Base-by-base conservation (phyloP, 164 flowering plant species). In the Annona squamosa region DNA sequence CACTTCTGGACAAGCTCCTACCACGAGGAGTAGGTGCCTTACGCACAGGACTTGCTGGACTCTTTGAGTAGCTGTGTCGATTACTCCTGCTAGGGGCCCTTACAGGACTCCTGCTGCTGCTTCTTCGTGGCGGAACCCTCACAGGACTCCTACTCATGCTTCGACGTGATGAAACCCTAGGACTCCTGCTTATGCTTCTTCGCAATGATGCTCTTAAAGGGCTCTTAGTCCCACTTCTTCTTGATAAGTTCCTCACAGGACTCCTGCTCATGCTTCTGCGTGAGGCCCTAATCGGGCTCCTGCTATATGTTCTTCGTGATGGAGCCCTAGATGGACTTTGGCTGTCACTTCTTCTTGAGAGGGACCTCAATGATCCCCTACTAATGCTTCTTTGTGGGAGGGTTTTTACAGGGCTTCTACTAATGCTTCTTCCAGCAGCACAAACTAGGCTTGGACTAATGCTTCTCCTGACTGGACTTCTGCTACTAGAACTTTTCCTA, bases 1-100 rank as follows among this genome's bases (percentile, higher is more conserved):
- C 84, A 79, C 99, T 95, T 84, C 94, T 90, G 18, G 98, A 94
- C 71, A 80, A 73, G 77, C 94, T 93, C 77, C 90, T 85, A 18
- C 80, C 81, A 69, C 88, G 89, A 63, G 80, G 86, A 69, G 92
- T 91, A 26, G 95, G 88, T 59, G 82, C 90, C 79, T 86, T 81
- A 5, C 88, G 91, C 56, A 67, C 80, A 48, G 87, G 86, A 69
- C 86, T 86, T 44, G 67, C 84, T 52, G 88, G 92, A 70, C 93
- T 87, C 77, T 83, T 86, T 3, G 96, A 89, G 72, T 81, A 85
- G 82, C 96, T 91, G 46, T 85, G 86, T 9, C 89, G 89, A 46
- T 74, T 80, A 73, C 63, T 85, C 80, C 92, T 75, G 45, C 79
- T 81, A 69, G 90, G 83, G 43, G 87, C 67, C 74, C 84, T 83